phyloP scores from a whole-genome alignment of 78 protist species.

The Dictyostelium capitatum region DNA sequence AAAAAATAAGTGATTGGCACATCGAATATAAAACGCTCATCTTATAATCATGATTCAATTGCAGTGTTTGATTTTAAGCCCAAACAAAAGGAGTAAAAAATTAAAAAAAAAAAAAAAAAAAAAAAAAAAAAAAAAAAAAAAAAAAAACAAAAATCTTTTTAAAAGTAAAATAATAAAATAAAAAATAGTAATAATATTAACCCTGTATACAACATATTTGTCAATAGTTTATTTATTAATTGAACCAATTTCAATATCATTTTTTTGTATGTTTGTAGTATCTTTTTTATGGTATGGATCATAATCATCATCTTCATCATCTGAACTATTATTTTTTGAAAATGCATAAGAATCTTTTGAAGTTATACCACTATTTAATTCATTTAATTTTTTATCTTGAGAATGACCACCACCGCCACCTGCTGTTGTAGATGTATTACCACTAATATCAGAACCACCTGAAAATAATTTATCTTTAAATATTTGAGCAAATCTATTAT shows the following conservation, averaged over 20 bases:
- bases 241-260: conserved; percentile 2
- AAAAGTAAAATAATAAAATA: background rate
- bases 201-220: background rate
- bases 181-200: too few relatives aligned
- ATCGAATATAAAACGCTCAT: too few relatives aligned
- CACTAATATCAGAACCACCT: background rate
- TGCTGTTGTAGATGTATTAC: background rate
- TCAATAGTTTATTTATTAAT: background rate
- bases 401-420: background rate
- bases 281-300: conserved; percentile 12
- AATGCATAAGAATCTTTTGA: background rate
- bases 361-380: background rate
- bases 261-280: background rate
- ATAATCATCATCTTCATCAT: background rate
- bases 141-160: background rate
- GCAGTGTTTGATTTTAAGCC: too few relatives aligned
- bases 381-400: background rate
- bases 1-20: too few relatives aligned
- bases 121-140: background rate
- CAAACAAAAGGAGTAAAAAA: too few relatives aligned
- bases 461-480: background rate
- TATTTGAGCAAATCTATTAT: conserved; percentile 4
- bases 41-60: too few relatives aligned
- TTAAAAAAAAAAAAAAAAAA: too few relatives aligned
- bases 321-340: background rate